phyloP scores from a whole-genome alignment of 139 green algal species.

The Haematococcus sp. region DNA sequence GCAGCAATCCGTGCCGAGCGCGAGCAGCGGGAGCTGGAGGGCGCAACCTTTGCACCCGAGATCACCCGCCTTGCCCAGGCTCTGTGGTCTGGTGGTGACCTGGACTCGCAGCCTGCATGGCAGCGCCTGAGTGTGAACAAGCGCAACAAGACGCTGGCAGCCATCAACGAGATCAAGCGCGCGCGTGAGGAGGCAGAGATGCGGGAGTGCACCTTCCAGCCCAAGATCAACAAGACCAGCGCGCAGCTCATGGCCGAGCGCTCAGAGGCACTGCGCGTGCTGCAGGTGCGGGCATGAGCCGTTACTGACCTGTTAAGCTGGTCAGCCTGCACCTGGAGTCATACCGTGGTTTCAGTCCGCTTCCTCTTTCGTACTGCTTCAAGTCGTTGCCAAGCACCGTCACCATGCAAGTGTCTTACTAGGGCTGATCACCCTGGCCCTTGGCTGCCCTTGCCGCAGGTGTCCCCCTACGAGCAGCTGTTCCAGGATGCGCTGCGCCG shows the following conservation, averaged over 20 bases:
- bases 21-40: constrained; percentile 41
- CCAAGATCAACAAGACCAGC: constrained; percentile 58
- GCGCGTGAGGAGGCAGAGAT: constrained; percentile 39
- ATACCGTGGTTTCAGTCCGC: no score
- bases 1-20: constrained; percentile 23
- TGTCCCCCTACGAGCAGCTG: constrained; percentile 52
- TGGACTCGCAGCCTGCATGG: constrained; percentile 24
- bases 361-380: no score
- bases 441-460: not conserved
- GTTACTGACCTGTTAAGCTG: no score
- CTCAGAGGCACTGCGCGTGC: constrained; percentile 47
- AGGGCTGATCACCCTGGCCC: no score
- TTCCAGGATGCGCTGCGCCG: constrained; percentile 65
- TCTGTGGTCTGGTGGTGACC: constrained; percentile 23
- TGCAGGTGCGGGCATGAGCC: constrained; percentile 31
- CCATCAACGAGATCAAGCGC: constrained; percentile 31
- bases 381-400: no score
- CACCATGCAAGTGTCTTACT: no score
- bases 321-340: no score
- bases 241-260: constrained; percentile 64
- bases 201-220: constrained; percentile 70
- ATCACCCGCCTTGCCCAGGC: constrained; percentile 51
- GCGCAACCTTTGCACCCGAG: constrained; percentile 46
- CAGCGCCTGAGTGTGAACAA: constrained; percentile 40
- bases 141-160: constrained; percentile 36